phyloP scores from a whole-genome alignment of 441 rosid species.

The Pelargonium cotyledonis region DNA sequence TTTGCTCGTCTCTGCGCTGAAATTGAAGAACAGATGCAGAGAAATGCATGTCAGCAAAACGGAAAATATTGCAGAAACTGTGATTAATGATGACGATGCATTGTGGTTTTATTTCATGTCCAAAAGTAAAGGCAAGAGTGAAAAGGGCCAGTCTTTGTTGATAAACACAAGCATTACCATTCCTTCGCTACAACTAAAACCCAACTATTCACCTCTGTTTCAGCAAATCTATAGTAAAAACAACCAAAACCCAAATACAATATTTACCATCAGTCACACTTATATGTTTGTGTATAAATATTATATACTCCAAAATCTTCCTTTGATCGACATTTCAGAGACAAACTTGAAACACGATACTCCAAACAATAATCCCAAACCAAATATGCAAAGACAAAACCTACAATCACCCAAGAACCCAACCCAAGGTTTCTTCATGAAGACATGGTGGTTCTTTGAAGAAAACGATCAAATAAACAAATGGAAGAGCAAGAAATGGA shows the following conservation, averaged over 20 bases:
- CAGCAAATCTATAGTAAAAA: constrained; percentile 23
- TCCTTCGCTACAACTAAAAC: constrained; percentile 26
- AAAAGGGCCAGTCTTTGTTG: constrained; percentile 21
- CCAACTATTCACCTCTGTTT: constrained; percentile 28
- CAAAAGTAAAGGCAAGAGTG: constrained; percentile 23
- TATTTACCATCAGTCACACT: neutral
- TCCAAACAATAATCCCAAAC: constrained; percentile 23
- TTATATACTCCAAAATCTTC: constrained; percentile 10
- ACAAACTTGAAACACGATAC: constrained; percentile 23
- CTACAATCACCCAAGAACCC: constrained; percentile 23
- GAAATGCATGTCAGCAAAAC: constrained; percentile 43
- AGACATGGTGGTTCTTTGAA: constrained; percentile 22
- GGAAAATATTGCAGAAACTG: constrained; percentile 22
- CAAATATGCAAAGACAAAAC: constrained; percentile 32
- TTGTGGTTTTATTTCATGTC: constrained; percentile 2
- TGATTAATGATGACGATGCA: constrained; percentile 23
- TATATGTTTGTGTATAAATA: neutral
- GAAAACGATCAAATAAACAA: constrained; percentile 17
- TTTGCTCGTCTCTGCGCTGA: constrained; percentile 23
- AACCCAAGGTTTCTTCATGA: constrained; percentile 18
- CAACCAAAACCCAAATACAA: neutral
- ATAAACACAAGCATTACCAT: constrained; percentile 34
- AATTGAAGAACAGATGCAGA: constrained; percentile 15
- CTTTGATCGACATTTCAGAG: constrained; percentile 14
- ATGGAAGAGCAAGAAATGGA: constrained; percentile 27